Conservation (phyloP, 768 basidiomycete genomes). For the Pleurotus tuoliensis region DNA sequence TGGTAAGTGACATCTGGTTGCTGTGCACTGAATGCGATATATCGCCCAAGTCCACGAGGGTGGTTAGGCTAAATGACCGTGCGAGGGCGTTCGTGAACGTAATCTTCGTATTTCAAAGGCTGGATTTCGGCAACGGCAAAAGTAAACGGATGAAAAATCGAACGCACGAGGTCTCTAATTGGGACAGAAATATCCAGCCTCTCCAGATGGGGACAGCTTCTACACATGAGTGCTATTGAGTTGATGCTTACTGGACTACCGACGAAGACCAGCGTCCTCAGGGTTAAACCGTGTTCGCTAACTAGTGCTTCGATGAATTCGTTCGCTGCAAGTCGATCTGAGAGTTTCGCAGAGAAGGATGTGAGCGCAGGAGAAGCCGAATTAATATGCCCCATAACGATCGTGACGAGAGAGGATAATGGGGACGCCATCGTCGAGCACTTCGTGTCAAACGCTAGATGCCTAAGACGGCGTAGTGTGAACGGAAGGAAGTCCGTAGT, state of each 20-base stretch:
- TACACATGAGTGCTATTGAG: conserved; percentile 37
- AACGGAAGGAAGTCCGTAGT: conserved; percentile 24
- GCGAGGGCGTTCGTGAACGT: conserved; percentile 33
- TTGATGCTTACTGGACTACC: conserved; percentile 39
- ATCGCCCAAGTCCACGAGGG: conserved; percentile 40
- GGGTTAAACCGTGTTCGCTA: conserved; percentile 34
- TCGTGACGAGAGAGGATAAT: conserved; percentile 21
- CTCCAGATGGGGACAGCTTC: conserved; percentile 41
- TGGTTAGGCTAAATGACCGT: conserved; percentile 34
- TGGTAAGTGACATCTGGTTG: conserved; percentile 32
- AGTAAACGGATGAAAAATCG: neutral
- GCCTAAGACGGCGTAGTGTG: conserved; percentile 37
- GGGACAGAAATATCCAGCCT: conserved; percentile 49
- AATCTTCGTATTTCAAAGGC: conserved; percentile 12
- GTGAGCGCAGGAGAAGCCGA: conserved; percentile 24
- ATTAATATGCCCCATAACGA: conserved; percentile 29
- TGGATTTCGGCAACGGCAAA: too few species aligned
- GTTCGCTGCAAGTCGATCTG: conserved; percentile 36
- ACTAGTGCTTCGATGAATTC: conserved; percentile 40
- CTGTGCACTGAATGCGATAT: conserved; percentile 34
- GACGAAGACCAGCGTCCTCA: conserved; percentile 43
- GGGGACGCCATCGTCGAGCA: conserved; percentile 26
- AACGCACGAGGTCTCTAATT: conserved; percentile 42
- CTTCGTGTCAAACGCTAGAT: conserved; percentile 53
- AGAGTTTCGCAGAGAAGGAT: conserved; percentile 41